Base-by-base conservation (phyloP, 192 early-diverging fungal genomes). In the Linnemannia schmuckeri region DNA sequence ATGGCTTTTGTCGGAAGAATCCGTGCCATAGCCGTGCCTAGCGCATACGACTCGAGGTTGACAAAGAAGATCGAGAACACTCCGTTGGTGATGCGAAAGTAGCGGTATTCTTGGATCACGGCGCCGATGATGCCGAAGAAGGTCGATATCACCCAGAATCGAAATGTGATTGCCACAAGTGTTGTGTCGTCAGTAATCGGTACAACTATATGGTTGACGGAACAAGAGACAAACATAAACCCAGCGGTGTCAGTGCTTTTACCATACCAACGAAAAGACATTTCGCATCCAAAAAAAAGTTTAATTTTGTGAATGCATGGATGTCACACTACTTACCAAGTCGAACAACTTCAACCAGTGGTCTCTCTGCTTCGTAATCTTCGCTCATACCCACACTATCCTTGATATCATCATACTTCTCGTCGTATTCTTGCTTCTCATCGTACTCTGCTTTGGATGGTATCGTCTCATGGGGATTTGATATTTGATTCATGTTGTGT, bases 141-240 rank as follows among this genome's bases (percentile, higher is more conserved):
- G 66, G 77, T 74, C n/a, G 89, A 80, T 41, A 91, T 70, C 35
- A 89, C 22, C 89, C 89, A 91, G 41, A 82, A 81, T 6, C 91
- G 85, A 44, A 89, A 88, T 2, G 89, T 91, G 22, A 89, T 47
- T n/a, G 77, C 73, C 17, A 87, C 83, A 15, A 88, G 57, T 18
- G 81, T 76, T 8, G 82, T 52, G 70, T 91, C 89, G 55, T 91
- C 90, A 8, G 82, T 86, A 41, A 72, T 41, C 8, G 84, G 72
- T 33, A 89, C 88, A 15, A 41, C 69, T 70, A 70, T 0, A 12
- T 47, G 9, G 20, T 40, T 22, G 12, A 41, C 13, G 24, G 37
- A 37, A 37, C 3, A 37, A 37, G 37, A 37, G 37, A 37, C 37
- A 37, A 37, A 37, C 37, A 37, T 37, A 37, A 37, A 37, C 3